Evolutionary conservation across 805 yeast genomes (phyloP).

Genomic region (Priceomyces melissophilus): DNA sequence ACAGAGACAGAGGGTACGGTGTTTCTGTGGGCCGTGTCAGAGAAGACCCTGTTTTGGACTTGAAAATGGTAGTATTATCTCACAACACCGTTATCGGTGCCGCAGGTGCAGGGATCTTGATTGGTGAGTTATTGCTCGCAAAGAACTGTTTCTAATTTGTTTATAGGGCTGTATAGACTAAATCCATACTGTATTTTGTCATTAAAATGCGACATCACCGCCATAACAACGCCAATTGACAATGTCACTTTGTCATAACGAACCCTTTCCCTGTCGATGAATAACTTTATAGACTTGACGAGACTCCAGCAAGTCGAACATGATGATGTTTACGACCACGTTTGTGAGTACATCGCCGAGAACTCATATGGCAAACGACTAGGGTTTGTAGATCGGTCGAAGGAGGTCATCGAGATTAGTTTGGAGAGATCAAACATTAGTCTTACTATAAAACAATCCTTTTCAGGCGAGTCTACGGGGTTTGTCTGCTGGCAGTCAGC

Average conservation of each 20-base stretch:
- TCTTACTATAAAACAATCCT: constrained; percentile 30
- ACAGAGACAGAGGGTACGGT: constrained; percentile 90
- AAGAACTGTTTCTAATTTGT: constrained; percentile 61
- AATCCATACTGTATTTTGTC: background rate
- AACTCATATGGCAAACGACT: constrained; percentile 22
- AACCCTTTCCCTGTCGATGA: constrained; percentile 1
- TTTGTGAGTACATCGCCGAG: constrained; percentile 29
- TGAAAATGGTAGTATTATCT: constrained; percentile 94
- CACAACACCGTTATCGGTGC: constrained; percentile 98
- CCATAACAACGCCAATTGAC: too few species aligned
- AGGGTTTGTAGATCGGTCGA: constrained; percentile 33
- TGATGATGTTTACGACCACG: constrained; percentile 25
- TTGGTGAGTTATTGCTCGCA: constrained; percentile 84
- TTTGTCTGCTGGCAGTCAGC: constrained; percentile 60
- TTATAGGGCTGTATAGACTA: background rate
- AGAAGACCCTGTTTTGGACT: constrained; percentile 88
- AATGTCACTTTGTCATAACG: too few species aligned
- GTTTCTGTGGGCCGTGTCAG: constrained; percentile 94
- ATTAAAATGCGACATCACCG: too few species aligned
- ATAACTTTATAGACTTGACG: constrained; percentile 1
- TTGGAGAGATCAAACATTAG: constrained; percentile 21
- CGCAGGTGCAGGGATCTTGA: constrained; percentile 96
- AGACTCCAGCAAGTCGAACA: constrained; percentile 18
- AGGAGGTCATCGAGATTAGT: constrained; percentile 18
- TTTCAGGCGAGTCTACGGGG: constrained; percentile 48